These are phyloP conservation scores for Penicillium arizonense DNA, from an alignment of 495 filamentous ascomycete species.

Conservation along the genomic window DNA sequence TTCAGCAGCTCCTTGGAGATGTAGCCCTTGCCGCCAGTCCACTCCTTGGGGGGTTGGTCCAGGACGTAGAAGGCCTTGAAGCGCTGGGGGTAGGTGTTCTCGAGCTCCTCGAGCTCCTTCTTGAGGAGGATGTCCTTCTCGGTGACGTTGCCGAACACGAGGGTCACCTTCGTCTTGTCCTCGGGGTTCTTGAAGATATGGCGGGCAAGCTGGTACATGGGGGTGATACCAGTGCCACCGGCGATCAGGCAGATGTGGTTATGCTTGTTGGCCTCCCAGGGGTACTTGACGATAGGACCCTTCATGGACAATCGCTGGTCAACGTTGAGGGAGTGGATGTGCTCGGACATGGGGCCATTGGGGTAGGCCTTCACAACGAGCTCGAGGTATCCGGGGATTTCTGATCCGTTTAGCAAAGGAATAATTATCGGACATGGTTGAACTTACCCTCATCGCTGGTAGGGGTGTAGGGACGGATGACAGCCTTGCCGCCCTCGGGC, in stretches of 20 bases:
- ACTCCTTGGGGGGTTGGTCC: conserved; percentile 79
- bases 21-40: conserved; percentile 72
- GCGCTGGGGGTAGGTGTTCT: conserved; percentile 90
- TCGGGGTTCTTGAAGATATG: conserved; percentile 93
- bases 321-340: conserved; percentile 78
- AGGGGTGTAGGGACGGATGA: conserved; percentile 90
- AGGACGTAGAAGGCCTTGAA: conserved; percentile 90
- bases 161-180: conserved; percentile 93
- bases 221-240: conserved; percentile 94
- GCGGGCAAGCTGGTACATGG: conserved; percentile 83
- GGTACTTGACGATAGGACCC: conserved; percentile 92
- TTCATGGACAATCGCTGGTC: conserved; percentile 85
- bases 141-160: conserved; percentile 83
- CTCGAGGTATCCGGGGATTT: conserved; percentile 75
- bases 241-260: conserved; percentile 88
- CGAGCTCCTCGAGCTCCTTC: conserved; percentile 74
- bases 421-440: neutral
- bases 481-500: conserved; percentile 70
- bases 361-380: conserved; percentile 90
- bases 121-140: conserved; percentile 89
- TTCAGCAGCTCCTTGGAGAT: conserved; percentile 88
- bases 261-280: conserved; percentile 92
- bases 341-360: conserved; percentile 83
- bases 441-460: conserved; percentile 76
- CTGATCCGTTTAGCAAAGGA: conserved; percentile 32